phyloP scores from a whole-genome alignment of 2,329 filamentous ascomycete genomes.

The Alternaria sp. region DNA sequence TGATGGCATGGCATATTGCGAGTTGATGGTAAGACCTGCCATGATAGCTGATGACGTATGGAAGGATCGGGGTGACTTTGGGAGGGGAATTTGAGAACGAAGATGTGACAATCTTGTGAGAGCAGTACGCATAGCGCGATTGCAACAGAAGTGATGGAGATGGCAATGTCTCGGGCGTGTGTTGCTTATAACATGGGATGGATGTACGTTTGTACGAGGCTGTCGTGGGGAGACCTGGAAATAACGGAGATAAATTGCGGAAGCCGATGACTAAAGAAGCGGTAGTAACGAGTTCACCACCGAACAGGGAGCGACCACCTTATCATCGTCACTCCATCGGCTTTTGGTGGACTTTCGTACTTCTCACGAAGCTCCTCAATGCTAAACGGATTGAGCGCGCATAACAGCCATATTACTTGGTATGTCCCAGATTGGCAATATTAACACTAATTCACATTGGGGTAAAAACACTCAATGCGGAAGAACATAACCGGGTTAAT shows the following conservation, averaged over 20 bases:
- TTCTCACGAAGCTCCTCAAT: background rate
- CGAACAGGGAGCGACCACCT: background rate
- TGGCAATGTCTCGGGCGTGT: background rate
- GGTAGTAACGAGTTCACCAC: background rate
- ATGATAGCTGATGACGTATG: slow-evolving; percentile 49
- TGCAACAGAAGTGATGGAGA: background rate
- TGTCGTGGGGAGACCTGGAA: background rate
- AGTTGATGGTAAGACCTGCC: slow-evolving; percentile 56
- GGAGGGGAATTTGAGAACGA: slow-evolving; percentile 19
- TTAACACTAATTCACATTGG: slow-evolving; percentile 15
- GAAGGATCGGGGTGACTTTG: slow-evolving; percentile 17
- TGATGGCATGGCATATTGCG: slow-evolving; percentile 64
- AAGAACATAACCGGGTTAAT: slow-evolving; percentile 9
- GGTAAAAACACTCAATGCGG: slow-evolving; percentile 2
- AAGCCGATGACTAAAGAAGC: background rate
- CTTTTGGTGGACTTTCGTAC: background rate
- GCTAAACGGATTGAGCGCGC: background rate
- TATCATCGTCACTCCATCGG: background rate
- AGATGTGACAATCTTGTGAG: slow-evolving; percentile 25
- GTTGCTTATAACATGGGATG: background rate
- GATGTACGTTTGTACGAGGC: background rate
- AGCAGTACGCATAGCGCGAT: slow-evolving; percentile 13
- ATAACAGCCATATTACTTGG: background rate
- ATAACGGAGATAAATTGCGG: slow-evolving; percentile 6
- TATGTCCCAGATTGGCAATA: slow-evolving; percentile 6